Evolutionary conservation across 208 protist species (phyloP).

Genomic region (Leishmania lainsoni): DNA sequence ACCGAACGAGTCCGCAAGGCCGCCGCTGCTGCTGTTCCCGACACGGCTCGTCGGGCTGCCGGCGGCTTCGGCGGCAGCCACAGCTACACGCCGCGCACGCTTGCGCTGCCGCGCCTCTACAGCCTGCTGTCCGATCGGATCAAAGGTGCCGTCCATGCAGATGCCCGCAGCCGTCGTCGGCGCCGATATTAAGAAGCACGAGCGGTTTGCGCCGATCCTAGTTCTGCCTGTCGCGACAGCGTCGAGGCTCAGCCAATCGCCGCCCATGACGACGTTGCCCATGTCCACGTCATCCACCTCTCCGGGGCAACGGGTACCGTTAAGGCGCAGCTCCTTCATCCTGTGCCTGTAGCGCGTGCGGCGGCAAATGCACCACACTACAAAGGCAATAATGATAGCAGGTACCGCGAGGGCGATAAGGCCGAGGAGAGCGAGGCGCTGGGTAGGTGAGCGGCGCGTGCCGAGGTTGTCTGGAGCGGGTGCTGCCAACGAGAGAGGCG

Average conservation of each 20-base stretch:
- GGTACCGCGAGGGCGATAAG: slow-evolving; percentile 60
- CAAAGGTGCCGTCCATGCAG: slow-evolving; percentile 32
- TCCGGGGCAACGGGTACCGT: slow-evolving; percentile 42
- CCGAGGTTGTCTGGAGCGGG: slow-evolving; percentile 5
- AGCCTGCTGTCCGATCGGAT: slow-evolving; percentile 68
- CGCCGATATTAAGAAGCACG: background rate
- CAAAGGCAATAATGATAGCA: slow-evolving; percentile 26
- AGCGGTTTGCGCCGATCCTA: background rate
- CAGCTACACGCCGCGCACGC: slow-evolving; percentile 32
- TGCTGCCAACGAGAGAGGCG: background rate
- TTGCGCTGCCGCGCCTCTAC: slow-evolving; percentile 47
- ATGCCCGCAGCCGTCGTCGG: background rate
- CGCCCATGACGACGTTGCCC: slow-evolving; percentile 40
- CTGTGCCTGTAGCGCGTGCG: slow-evolving; percentile 37
- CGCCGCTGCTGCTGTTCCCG: background rate
- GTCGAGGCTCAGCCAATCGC: slow-evolving; percentile 45
- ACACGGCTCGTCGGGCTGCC: background rate
- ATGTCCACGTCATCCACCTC: slow-evolving; percentile 62
- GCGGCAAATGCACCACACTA: slow-evolving; percentile 37
- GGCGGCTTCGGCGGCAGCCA: slow-evolving; percentile 26
- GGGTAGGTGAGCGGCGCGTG: background rate
- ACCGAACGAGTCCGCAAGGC: background rate
- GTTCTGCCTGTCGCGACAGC: background rate
- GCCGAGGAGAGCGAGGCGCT: slow-evolving; percentile 24
- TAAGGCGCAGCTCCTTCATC: slow-evolving; percentile 42